Percentiles rank a stretch among this genome's conserved stretches.
phyloP scores from a whole-genome alignment of 2,329 filamentous ascomycete genomes.

The Sclerotinia borealis region DNA sequence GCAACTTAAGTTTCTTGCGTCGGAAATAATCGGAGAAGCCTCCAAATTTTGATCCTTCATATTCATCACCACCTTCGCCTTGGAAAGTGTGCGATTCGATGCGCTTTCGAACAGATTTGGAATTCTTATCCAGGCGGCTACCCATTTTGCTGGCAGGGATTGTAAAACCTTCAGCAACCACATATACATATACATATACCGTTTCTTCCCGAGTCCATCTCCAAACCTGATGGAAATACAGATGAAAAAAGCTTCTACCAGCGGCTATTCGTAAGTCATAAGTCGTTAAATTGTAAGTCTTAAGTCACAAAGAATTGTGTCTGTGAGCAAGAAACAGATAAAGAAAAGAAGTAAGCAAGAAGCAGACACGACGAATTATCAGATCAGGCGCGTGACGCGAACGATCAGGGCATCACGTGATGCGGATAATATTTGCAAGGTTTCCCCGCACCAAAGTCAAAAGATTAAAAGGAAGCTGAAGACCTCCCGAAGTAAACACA shows the following conservation, averaged over 20 bases:
- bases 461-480: no score
- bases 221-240: neutral
- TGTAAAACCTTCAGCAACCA: neutral
- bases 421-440: no score
- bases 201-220: neutral
- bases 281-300: no score
- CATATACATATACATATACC: neutral
- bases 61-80: slow-evolving; percentile 84
- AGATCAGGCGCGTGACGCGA: no score
- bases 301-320: no score
- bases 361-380: no score
- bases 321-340: neutral
- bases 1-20: slow-evolving; percentile 93
- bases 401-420: no score
- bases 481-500: no score
- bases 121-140: slow-evolving; percentile 56
- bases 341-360: neutral
- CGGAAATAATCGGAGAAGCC: slow-evolving; percentile 90
- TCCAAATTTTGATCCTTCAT: slow-evolving; percentile 77
- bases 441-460: no score
- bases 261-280: neutral
- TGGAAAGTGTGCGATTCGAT: slow-evolving; percentile 66
- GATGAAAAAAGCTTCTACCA: neutral
- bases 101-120: slow-evolving; percentile 54
- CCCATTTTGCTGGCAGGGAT: slow-evolving; percentile 42